These are phyloP conservation scores for Tylopilus subfusipes DNA, from an alignment of 768 basidiomycete genomes.

Conservation along the genomic window DNA sequence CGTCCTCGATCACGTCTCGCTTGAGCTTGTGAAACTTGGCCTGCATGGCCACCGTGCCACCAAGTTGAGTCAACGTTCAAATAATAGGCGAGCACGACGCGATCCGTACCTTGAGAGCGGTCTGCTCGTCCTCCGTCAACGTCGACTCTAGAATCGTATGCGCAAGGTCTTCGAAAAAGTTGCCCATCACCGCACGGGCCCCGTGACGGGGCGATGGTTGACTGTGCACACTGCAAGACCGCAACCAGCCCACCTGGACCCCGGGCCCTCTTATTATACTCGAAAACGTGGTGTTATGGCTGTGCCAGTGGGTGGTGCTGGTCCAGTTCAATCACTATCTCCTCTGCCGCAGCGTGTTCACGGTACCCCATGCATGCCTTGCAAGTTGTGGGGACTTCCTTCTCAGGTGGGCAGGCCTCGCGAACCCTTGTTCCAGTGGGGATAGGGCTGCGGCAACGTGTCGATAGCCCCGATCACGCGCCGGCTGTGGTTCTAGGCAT, in stretches of 20 bases:
- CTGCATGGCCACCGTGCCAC: not conserved
- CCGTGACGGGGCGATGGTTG: not conserved
- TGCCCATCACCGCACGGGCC: conserved; percentile 17
- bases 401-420: not conserved
- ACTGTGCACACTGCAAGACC: not conserved
- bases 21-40: conserved; percentile 31
- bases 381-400: not conserved
- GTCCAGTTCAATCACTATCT: not conserved
- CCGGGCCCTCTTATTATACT: not conserved
- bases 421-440: not conserved
- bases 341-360: not conserved
- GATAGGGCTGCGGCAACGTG: not conserved
- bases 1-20: conserved; percentile 28
- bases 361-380: not conserved
- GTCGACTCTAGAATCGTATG: conserved; percentile 21
- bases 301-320: too few species aligned
- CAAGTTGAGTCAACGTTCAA: not conserved
- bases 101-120: conserved; percentile 20
- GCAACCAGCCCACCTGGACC: too few species aligned
- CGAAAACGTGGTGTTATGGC: not conserved
- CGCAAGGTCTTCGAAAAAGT: conserved; percentile 29
- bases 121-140: conserved; percentile 23
- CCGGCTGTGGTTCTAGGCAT: too few species aligned
- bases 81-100: not conserved
- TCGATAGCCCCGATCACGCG: too few species aligned